Percentiles rank a stretch among this genome's conserved stretches.
Evolutionary conservation across 2,329 filamentous ascomycete species (phyloP).

Genomic region (Xylaria digitata): DNA sequence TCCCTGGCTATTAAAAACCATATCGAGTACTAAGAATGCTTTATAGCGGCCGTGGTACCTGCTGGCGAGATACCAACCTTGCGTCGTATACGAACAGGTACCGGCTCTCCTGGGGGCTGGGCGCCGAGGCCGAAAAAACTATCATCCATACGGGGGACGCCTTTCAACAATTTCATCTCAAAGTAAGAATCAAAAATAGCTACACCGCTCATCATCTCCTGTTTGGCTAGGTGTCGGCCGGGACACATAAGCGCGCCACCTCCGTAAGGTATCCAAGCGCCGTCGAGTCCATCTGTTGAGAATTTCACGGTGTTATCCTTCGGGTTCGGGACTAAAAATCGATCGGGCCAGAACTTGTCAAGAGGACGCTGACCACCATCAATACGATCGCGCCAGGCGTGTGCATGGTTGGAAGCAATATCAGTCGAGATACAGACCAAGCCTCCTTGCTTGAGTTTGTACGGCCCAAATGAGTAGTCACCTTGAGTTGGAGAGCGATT

Average conservation of each 20-base stretch:
- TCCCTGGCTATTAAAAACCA: background rate
- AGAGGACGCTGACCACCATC: conserved; percentile 21
- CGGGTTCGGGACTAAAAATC: conserved; percentile 28
- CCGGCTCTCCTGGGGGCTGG: conserved; percentile 22
- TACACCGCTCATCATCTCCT: conserved; percentile 34
- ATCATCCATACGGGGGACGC: conserved; percentile 18
- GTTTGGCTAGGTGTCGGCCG: conserved; percentile 38
- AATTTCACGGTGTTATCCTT: conserved; percentile 14
- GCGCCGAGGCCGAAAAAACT: conserved; percentile 23
- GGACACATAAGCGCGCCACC: conserved; percentile 39
- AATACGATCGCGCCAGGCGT: conserved; percentile 21
- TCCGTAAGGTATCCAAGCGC: conserved; percentile 39
- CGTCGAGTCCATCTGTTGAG: conserved; percentile 29
- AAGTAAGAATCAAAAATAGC: conserved; percentile 25
- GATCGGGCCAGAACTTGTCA: conserved; percentile 31
- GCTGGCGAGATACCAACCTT: conserved; percentile 13
- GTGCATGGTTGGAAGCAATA: conserved; percentile 21
- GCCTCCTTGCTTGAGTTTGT: conserved; percentile 25
- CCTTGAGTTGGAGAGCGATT: conserved; percentile 32
- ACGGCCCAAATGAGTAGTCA: conserved; percentile 24
- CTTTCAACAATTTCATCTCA: conserved; percentile 24
- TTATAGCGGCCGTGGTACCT: background rate
- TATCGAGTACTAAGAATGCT: background rate
- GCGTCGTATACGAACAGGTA: conserved; percentile 24
- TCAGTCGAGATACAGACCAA: conserved; percentile 26